Percentiles rank a stretch among this genome's conserved stretches.
Conservation (phyloP, 768 basidiomycete species). For the Paxillus ammoniavirescens region DNA sequence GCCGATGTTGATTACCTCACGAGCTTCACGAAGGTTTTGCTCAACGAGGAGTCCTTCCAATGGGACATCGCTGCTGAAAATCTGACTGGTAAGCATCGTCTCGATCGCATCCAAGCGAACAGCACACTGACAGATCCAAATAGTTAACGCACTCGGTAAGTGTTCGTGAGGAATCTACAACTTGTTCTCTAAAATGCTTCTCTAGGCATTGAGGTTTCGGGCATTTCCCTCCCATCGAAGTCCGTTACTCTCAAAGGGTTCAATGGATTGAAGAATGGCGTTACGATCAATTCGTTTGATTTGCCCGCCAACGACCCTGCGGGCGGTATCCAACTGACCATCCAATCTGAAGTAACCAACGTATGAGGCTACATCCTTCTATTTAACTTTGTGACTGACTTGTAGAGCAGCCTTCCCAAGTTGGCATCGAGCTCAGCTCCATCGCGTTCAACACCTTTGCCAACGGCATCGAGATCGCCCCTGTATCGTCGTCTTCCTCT, state of each 20-base stretch:
- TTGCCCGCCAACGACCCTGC: conserved; percentile 67
- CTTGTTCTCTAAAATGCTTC: background rate
- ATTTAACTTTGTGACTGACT: conserved; percentile 5
- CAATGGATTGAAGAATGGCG: conserved; percentile 62
- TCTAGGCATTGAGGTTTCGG: conserved; percentile 56
- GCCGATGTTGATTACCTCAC: conserved; percentile 55
- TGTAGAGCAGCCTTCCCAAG: conserved; percentile 60
- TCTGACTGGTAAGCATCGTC: conserved; percentile 45
- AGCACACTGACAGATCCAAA: conserved; percentile 9
- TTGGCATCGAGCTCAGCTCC: conserved; percentile 61
- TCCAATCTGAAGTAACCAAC: conserved; percentile 58
- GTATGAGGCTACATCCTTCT: conserved; percentile 35
- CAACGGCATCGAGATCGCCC: conserved; percentile 54
- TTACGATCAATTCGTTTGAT: conserved; percentile 65
- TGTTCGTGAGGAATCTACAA: background rate
- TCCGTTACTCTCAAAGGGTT: conserved; percentile 66
- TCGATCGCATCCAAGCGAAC: background rate
- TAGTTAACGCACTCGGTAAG: conserved; percentile 58
- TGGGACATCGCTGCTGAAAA: conserved; percentile 70
- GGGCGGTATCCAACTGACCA: conserved; percentile 67
- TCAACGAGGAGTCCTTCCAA: conserved; percentile 63
- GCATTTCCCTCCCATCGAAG: conserved; percentile 55
- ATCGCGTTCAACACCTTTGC: conserved; percentile 62
- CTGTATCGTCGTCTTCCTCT: conserved; percentile 46
- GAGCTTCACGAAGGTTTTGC: conserved; percentile 62